Evolutionary conservation across 2,329 filamentous ascomycete species (phyloP), one percentile per base, ranked within the genome.

Genomic region (Phaeosphaeriaceae sp.): DNA sequence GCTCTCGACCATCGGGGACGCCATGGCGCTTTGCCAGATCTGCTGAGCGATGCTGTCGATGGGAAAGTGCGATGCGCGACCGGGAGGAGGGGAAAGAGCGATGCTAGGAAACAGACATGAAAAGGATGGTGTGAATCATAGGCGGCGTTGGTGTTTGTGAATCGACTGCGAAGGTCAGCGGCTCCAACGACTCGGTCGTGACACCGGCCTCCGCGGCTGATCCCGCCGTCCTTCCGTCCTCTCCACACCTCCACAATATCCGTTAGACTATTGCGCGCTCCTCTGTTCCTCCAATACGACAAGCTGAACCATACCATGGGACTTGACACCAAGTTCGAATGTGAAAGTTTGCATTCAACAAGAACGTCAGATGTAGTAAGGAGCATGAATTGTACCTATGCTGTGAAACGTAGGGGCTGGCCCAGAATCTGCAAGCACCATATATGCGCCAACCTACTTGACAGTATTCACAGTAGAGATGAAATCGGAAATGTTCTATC

Each of bases 1-100:
- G 40, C 66, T 68, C 54, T 76, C 73, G 15, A 77, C 55, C 63
- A 70, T 65, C 7, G 76, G 76, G 24, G 76, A 78, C 22, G 76
- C 76, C 76, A 79, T 79, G n/a, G 53, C 53, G n/a, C 10, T 24
- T 9, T 42, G 44, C 45, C 33, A 40, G 25, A 13, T 13, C 40
- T 21, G 41, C 19, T 33, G 25, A n/a, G 41, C 17, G 41, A 27
- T 46, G 22, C n/a, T 46, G 5, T 33, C 25, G 17, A 17, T 11
- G 22, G n/a, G 24, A 47, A 36, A 31, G 41, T 19, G 25, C 41
- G 45, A 47, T 47, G 21, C 31, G 31, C 31, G 17, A 22, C 15
- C 15, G 33, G 21, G 24, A 40, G 48, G 13, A 22, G 20, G 21
- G n/a, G 44, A 44, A 17, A 24, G 31, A 25, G n/a, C 17, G 13